Evolutionary conservation across 371 early-diverging fungal species (phyloP), one percentile per base, ranked within the genome.

Genomic region (Circinella umbellata): DNA sequence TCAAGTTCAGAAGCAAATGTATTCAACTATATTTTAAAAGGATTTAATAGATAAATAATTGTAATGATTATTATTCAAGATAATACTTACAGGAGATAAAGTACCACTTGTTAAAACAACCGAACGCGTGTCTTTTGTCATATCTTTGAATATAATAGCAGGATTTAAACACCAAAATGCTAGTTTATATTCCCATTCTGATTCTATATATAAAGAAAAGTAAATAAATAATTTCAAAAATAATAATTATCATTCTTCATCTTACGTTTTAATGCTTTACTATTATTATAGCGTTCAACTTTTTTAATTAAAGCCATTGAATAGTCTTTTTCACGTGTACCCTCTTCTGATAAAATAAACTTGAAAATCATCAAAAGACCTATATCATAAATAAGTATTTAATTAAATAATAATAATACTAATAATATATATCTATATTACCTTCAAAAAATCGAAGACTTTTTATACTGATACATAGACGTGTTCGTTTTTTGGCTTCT

Each of bases 71-170:
- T 42, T 9, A 42, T 42, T 11, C 3, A 42, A 42, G 11, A 42
- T 39, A 10, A 37, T n/a, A 68, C 81, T 70, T 72, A 81, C 87
- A 0, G 96, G 96, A 4, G 94, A 89, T 18, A 96, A 84, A 2
- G 96, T 96, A 14, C 96, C 96, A 73, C 94, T 93, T 1, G 94
- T 90, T n/a, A 96, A 77, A n/a, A 93, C 82, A 34, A 96, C 82
- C 0, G 94, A 90, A 9, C 84, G 80, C 3, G 88, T 73, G 4
- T 67, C 27, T 10, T 75, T 63, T 3, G 83, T 68, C 27, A 93
- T 74, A n/a, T 86, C 79, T 7, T 69, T 72, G 70, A 93, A 91
- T 10, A 88, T 77, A 13, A 91, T 73, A 8, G 87, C 91, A 1
- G 93, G 89, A 64, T 89, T 91, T 20, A 90, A 70, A 61, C 91